phyloP scores from a whole-genome alignment of 2,329 filamentous ascomycete genomes.

The Neofusicoccum sp. region DNA sequence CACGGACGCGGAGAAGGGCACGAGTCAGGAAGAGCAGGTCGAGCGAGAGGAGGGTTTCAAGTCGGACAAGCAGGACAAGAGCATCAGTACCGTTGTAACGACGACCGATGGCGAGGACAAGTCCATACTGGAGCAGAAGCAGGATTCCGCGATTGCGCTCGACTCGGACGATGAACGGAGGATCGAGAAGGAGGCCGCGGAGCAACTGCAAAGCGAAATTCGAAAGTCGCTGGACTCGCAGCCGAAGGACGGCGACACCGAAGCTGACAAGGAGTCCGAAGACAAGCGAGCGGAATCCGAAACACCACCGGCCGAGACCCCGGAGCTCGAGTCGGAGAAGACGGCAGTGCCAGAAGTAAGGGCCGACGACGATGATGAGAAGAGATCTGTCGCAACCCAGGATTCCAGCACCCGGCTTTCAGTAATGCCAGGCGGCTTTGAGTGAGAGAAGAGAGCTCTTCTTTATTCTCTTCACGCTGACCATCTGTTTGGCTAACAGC shows the following conservation, averaged over 20 bases:
- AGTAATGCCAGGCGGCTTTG: constrained; percentile 21
- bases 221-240: constrained; percentile 3
- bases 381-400: background rate
- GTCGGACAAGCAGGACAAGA: constrained; percentile 32
- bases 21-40: constrained; percentile 23
- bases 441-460: constrained; percentile 22
- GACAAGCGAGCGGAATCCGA: constrained; percentile 10
- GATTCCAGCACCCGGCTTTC: background rate
- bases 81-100: constrained; percentile 39
- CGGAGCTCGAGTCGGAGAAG: constrained; percentile 14
- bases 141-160: constrained; percentile 23
- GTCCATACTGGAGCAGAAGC: constrained; percentile 12
- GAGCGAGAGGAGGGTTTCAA: constrained; percentile 39
- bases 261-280: constrained; percentile 13
- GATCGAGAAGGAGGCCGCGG: constrained; percentile 38
- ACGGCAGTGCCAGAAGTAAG: background rate
- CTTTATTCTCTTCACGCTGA: constrained; percentile 8
- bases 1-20: background rate
- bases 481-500: constrained; percentile 15
- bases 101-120: constrained; percentile 24
- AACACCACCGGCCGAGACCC: constrained; percentile 1
- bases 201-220: constrained; percentile 33
- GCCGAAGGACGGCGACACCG: background rate
- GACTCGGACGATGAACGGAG: constrained; percentile 36
- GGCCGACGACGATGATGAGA: constrained; percentile 10